phyloP scores from a whole-genome alignment of 495 filamentous ascomycete species.

The Aspergillus wentii region DNA sequence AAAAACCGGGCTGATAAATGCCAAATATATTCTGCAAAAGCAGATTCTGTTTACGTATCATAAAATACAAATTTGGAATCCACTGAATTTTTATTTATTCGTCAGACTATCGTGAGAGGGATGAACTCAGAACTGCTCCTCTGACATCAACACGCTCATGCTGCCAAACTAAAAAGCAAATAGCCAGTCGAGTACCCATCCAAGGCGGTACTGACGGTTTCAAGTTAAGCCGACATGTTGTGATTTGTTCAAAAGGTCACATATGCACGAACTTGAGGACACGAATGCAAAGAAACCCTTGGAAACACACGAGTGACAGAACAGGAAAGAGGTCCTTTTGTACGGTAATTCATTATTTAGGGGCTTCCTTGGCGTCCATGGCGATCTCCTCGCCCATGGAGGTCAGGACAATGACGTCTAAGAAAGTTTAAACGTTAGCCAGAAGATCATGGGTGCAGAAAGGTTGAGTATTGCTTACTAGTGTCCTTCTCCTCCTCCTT shows the following conservation, averaged over 20 bases:
- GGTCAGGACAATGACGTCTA: slow-evolving; percentile 85
- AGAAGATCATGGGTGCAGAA: background rate
- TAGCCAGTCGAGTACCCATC: slow-evolving; percentile 34
- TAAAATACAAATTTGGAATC: background rate
- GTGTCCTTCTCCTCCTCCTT: slow-evolving; percentile 69
- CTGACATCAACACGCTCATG: slow-evolving; percentile 29
- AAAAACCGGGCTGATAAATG: no score
- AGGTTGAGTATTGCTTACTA: slow-evolving; percentile 55
- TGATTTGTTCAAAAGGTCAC: slow-evolving; percentile 24
- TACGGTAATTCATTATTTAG: slow-evolving; percentile 30
- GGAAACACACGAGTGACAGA: slow-evolving; percentile 32
- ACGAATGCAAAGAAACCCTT: slow-evolving; percentile 23
- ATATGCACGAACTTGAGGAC: slow-evolving; percentile 25
- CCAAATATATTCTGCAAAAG: no score
- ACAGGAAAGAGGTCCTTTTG: slow-evolving; percentile 22
- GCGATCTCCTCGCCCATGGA: slow-evolving; percentile 94
- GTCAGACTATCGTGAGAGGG: slow-evolving; percentile 44
- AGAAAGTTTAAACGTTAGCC: slow-evolving; percentile 9
- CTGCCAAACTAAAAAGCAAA: slow-evolving; percentile 37
- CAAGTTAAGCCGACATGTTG: slow-evolving; percentile 16
- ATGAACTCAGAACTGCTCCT: slow-evolving; percentile 35
- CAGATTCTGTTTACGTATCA: no score
- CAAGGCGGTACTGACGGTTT: slow-evolving; percentile 28
- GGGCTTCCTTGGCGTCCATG: slow-evolving; percentile 92
- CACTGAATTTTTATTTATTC: slow-evolving; percentile 31